Evolutionary conservation across 345 rosid species (phyloP).

Genomic region (Turnera subulata): DNA sequence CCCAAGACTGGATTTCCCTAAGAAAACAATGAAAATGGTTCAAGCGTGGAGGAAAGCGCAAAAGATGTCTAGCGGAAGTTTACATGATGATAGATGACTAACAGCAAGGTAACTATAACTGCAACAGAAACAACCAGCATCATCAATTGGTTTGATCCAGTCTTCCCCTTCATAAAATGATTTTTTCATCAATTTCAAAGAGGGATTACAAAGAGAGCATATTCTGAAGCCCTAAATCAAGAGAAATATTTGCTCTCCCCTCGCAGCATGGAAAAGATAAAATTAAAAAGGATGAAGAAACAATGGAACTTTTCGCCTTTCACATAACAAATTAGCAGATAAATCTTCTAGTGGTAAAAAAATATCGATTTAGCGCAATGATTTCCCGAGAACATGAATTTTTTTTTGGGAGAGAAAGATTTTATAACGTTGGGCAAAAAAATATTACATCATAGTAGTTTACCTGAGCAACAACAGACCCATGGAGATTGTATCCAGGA

Average conservation of each 20-base stretch:
- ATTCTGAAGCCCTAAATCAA: neutral
- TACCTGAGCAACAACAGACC: conserved; percentile 93
- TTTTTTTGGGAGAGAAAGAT: no score
- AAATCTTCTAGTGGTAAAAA: no score
- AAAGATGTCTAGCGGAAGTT: neutral
- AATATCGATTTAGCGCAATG: no score
- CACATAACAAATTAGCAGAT: neutral
- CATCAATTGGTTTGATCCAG: no score
- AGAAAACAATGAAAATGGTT: conserved; percentile 20
- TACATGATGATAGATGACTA: neutral
- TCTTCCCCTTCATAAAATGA: no score
- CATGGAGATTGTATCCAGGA: conserved; percentile 68
- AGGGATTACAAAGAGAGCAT: no score
- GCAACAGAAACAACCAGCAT: neutral
- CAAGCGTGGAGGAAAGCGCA: neutral
- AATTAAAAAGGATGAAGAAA: neutral
- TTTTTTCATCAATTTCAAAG: no score
- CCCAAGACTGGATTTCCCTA: conserved; percentile 95
- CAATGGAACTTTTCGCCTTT: neutral
- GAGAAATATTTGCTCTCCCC: neutral
- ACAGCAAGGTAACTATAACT: neutral
- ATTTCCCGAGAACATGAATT: no score
- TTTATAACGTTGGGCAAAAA: neutral
- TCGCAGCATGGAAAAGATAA: neutral
- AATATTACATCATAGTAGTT: neutral